Conservation (phyloP, 192 early-diverging fungal species). For the Gigaspora rosea region DNA sequence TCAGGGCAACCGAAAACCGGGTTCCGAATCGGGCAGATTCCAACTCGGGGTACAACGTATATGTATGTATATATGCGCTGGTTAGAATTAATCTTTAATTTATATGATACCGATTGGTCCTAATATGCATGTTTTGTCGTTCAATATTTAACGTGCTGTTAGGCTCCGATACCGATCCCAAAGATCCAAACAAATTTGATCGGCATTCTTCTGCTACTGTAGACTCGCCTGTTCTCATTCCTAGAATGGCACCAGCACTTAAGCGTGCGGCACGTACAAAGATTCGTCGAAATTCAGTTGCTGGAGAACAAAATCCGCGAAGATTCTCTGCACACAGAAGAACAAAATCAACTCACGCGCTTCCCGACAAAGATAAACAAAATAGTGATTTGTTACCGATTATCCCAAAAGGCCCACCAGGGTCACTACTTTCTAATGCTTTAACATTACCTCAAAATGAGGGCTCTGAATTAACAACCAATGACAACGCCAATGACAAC, state of each 20-base stretch:
- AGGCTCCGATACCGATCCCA: conserved; percentile 7
- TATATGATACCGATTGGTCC: neutral
- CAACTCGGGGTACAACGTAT: too few relatives aligned
- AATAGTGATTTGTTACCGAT: neutral
- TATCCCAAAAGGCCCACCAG: neutral
- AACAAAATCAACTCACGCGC: conserved; percentile 27
- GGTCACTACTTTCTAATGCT: neutral
- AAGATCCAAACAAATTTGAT: conserved; percentile 36
- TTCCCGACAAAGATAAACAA: neutral
- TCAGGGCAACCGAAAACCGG: too few relatives aligned
- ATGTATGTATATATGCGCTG: too few relatives aligned
- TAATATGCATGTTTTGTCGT: neutral
- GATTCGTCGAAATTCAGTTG: conserved; percentile 53
- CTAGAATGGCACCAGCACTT: conserved; percentile 40
- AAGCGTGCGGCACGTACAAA: conserved; percentile 53
- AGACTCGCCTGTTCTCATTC: conserved; percentile 45
- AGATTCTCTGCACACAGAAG: conserved; percentile 23
- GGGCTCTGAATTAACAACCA: too few relatives aligned
- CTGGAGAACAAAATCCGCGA: conserved; percentile 18
- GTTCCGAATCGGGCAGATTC: too few relatives aligned
- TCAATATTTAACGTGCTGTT: neutral
- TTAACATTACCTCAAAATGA: too few relatives aligned
- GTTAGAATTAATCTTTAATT: too few relatives aligned
- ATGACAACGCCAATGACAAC: neutral
- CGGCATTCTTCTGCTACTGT: conserved; percentile 46